These are phyloP conservation scores for Exidia glandulosa DNA, from an alignment of 768 basidiomycete genomes.

Conservation along the genomic window DNA sequence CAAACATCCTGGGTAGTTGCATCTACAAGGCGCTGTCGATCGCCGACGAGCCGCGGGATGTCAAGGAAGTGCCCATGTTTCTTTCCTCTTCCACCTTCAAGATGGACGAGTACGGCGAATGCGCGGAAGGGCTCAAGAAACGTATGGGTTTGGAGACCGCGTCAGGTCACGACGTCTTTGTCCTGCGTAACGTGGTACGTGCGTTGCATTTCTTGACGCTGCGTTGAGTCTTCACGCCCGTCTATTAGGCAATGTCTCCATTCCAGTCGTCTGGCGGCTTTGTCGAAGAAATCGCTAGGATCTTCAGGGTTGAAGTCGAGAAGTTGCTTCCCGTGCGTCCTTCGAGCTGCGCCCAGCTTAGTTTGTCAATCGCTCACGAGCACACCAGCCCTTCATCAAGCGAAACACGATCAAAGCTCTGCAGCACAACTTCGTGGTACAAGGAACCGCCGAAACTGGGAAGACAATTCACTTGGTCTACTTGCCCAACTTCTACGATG, in stretches of 20 bases:
- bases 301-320: conserved; percentile 21
- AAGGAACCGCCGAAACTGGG: too few relatives aligned
- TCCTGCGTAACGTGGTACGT: conserved; percentile 28
- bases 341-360: neutral
- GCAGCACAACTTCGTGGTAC: conserved; percentile 26
- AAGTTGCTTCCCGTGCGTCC: conserved; percentile 17
- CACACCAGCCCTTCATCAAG: conserved; percentile 1
- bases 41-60: conserved; percentile 14
- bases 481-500: conserved; percentile 25
- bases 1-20: conserved; percentile 30
- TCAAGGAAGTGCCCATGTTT: conserved; percentile 15
- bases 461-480: conserved; percentile 24
- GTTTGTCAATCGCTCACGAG: neutral
- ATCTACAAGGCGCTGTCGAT: conserved; percentile 31
- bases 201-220: too few relatives aligned
- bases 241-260: conserved; percentile 33
- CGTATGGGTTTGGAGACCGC: conserved; percentile 22
- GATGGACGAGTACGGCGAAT: conserved; percentile 23
- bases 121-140: conserved; percentile 25
- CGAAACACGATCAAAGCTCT: conserved; percentile 24
- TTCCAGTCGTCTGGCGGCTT: conserved; percentile 16
- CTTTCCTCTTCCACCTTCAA: conserved; percentile 22
- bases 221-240: too few relatives aligned
- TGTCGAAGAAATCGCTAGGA: conserved; percentile 17
- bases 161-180: conserved; percentile 20